Base-by-base conservation (phyloP, 108 stramenopile species). In the Fragilaria crotonensis region DNA sequence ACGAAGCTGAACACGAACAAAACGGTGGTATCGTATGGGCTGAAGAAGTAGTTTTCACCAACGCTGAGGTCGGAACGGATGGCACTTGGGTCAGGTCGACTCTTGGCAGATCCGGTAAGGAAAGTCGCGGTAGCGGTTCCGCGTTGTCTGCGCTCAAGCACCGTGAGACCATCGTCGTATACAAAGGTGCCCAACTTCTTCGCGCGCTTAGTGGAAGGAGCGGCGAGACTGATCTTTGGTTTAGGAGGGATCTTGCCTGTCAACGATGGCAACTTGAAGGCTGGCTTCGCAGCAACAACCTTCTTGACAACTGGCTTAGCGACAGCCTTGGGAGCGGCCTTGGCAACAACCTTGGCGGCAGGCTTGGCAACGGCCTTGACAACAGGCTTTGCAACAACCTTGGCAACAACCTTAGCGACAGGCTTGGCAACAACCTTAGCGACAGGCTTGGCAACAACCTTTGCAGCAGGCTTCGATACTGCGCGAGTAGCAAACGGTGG, bases 111-210 rank as follows among this genome's bases (percentile, higher is more conserved):
- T 45, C 79, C 79, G 30, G 79, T 80, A 33, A 80, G 59, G 63
- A 80, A 80, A 11, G 36, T 41, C 20, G 53, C 68, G 25, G 67
- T 67, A 44, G 72, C 54, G 49, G 60, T 66, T 30, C 48, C 31
- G 17, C 68, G 52, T 67, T 80, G 79, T 63, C 62, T 76, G 60
- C 79, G 71, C 53, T 80, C 79, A 23, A 80, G 63, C n/a, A 62
- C 75, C 45, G 75, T 76, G 20, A 80, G 71, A 63, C 79, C 79
- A 65, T 80, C 79, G 32, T 80, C 79, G 64, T 61, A 72, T 25
- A 60, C 66, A 56, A 48, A 66, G 30, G 54, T 72, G 0, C 53
- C 26, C 25, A 32, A 36, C 33, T 32, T 69, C 41, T 65, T 60
- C n/a, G 50, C 29, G 25, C 62, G 31, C 9, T 57, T 21, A 19